Evolutionary conservation across 768 basidiomycete species (phyloP), one percentile per base, ranked within the genome.

Genomic region (Pleurotus citrinopileatus): DNA sequence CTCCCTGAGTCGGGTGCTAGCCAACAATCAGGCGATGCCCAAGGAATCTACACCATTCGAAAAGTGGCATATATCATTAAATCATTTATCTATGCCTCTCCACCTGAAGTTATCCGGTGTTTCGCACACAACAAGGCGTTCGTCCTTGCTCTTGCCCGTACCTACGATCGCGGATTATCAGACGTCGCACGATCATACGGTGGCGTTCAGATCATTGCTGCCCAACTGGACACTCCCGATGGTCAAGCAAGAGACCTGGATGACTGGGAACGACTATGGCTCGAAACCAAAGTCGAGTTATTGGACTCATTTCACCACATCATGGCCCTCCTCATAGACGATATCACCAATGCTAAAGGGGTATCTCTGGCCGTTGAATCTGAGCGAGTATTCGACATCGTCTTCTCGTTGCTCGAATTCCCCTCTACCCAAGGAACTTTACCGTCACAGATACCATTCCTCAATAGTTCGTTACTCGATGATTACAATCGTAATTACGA

Each of bases 401-500:
- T 91, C 25, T 85, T 86, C 57, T 73, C 79, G 0, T 70, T 91
- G 12, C 70, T 86, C 23, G 78, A 82, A 9, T 57, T 81, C 8
- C 71, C 74, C 8, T 59, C 68, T 1, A 65, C 29, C 48, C 61
- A 5, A 1, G 60, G 66, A 4, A 64, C 65, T 32, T 52, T 62
- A 5, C 38, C 59, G 7, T 55, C 65, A 27, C 61, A 62, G 1
- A 79, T 73, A 13, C 81, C 83, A 2, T 91, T 89, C 69, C 76
- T 89, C 56, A 81, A 89, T 61, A 80, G 77, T 23, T 64, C 87
- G 9, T 74, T 92, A 20, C 67, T 92, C 9, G 77, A 77, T 4
- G 90, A 92, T 61, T 90, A 91, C 65, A 84, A 90, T 55, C 74
- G 83, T 37, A 70, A 83, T 1, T 87, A 90, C 65, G 74, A 81